These are phyloP conservation scores for Nigrograna mackinnonii DNA, from an alignment of 2,329 filamentous ascomycete genomes.

Conservation along the genomic window DNA sequence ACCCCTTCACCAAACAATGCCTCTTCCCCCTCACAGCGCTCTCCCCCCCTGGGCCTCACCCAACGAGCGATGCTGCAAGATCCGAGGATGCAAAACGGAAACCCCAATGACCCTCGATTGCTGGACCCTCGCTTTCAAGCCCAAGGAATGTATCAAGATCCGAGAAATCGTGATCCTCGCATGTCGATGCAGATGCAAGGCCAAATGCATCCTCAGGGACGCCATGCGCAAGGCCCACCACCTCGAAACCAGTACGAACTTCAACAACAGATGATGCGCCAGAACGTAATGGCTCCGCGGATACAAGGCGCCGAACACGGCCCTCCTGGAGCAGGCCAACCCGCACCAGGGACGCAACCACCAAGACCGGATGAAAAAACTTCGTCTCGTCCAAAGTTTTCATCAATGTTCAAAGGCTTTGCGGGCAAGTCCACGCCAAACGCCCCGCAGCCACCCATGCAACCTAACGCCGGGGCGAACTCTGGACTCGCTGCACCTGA, in stretches of 20 bases:
- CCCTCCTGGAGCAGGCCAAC: slow-evolving; percentile 24
- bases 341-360: slow-evolving; percentile 22
- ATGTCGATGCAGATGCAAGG: neutral
- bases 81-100: slow-evolving; percentile 4
- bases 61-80: slow-evolving; percentile 8
- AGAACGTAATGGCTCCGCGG: slow-evolving; percentile 41
- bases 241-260: slow-evolving; percentile 18
- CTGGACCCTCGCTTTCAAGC: neutral
- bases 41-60: slow-evolving; percentile 6
- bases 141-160: neutral
- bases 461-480: slow-evolving; percentile 3
- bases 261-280: slow-evolving; percentile 34
- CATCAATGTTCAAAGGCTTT: slow-evolving; percentile 51
- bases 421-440: slow-evolving; percentile 23
- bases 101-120: neutral
- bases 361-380: slow-evolving; percentile 24
- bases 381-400: slow-evolving; percentile 27
- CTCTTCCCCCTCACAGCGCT: slow-evolving; percentile 15
- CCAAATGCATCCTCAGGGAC: neutral
- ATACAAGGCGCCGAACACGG: slow-evolving; percentile 46
- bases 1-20: slow-evolving; percentile 13
- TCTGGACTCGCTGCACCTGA: neutral
- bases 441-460: slow-evolving; percentile 9
- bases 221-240: neutral
- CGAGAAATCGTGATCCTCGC: neutral